A percentile compares a stretch with the other conserved stretches of the same genome.
These are phyloP conservation scores for Zoysia pacifica DNA, from an alignment of 176 grass and related monocot species.

Conservation along the genomic window DNA sequence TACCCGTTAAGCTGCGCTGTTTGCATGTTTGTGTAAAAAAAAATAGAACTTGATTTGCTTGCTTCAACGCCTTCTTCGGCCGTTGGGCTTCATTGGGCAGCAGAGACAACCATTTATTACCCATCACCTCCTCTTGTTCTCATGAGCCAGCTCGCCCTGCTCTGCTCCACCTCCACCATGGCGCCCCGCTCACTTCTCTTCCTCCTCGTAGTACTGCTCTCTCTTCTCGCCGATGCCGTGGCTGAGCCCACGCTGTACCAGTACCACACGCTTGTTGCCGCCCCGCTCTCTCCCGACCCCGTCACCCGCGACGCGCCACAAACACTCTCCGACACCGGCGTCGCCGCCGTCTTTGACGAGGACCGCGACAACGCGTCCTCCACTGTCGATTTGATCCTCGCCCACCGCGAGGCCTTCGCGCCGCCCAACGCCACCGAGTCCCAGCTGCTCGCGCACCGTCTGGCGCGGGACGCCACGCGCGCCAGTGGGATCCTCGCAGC, in stretches of 20 bases:
- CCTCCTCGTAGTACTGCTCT: slow-evolving; percentile 8
- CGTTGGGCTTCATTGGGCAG: too few relatives aligned
- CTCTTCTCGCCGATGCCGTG: slow-evolving; percentile 1
- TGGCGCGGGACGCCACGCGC: slow-evolving; percentile 43
- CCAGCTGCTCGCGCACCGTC: slow-evolving; percentile 49
- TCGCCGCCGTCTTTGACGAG: neutral
- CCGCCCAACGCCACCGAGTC: slow-evolving; percentile 26
- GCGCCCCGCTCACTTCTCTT: too few relatives aligned
- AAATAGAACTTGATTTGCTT: too few relatives aligned
- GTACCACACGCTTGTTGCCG: slow-evolving; percentile 43
- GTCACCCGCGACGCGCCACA: neutral
- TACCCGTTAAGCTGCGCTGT: too few relatives aligned
- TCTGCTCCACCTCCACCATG: too few relatives aligned
- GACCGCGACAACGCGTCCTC: too few relatives aligned
- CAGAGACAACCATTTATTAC: too few relatives aligned
- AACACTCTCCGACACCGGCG: neutral
- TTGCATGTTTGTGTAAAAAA: too few relatives aligned
- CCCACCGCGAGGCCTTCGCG: slow-evolving; percentile 55
- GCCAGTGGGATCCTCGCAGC: slow-evolving; percentile 25
- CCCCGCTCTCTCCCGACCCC: slow-evolving; percentile 34
- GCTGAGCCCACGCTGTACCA: neutral
- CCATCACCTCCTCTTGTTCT: too few relatives aligned
- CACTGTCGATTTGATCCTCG: slow-evolving; percentile 11
- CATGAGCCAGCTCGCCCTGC: too few relatives aligned
- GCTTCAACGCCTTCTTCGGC: too few relatives aligned